Conservation (phyloP, 441 rosid species). For the Brassica balearica region DNA sequence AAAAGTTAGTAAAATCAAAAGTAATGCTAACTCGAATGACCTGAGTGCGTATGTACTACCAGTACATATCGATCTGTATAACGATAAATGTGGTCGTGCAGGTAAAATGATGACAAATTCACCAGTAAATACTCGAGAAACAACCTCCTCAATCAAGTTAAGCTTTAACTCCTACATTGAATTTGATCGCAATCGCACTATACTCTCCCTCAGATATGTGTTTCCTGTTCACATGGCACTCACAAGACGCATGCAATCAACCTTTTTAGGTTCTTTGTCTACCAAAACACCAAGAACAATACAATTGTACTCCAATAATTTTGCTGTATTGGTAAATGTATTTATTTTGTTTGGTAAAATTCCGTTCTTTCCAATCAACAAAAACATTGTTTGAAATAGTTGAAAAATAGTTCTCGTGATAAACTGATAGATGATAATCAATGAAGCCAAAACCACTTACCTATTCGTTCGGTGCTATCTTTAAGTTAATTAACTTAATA, state of each 20-base stretch:
- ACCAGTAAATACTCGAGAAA: not conserved
- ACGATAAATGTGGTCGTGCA: slow-evolving; percentile 13
- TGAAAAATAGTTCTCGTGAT: no score
- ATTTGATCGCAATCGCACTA: slow-evolving; percentile 6
- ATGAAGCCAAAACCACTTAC: no score
- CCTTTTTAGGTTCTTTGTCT: slow-evolving; percentile 35
- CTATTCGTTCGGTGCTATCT: no score
- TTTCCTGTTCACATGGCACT: slow-evolving; percentile 43
- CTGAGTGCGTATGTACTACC: slow-evolving; percentile 4
- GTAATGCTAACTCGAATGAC: not conserved
- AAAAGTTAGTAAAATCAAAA: not conserved
- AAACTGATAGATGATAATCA: no score
- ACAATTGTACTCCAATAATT: slow-evolving; percentile 1
- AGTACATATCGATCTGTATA: not conserved
- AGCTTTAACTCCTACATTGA: not conserved
- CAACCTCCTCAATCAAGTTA: not conserved
- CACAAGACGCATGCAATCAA: slow-evolving; percentile 31
- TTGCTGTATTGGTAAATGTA: not conserved
- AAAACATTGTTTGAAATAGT: no score
- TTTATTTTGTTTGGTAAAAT: slow-evolving; percentile 1
- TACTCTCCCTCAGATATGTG: slow-evolving; percentile 23
- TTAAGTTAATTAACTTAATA: no score
- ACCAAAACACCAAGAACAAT: slow-evolving; percentile 25
- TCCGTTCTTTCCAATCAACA: not conserved
- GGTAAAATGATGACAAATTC: not conserved